Evolutionary conservation across 2,329 filamentous ascomycete species (phyloP).

Genomic region (Neonectria faginata): DNA sequence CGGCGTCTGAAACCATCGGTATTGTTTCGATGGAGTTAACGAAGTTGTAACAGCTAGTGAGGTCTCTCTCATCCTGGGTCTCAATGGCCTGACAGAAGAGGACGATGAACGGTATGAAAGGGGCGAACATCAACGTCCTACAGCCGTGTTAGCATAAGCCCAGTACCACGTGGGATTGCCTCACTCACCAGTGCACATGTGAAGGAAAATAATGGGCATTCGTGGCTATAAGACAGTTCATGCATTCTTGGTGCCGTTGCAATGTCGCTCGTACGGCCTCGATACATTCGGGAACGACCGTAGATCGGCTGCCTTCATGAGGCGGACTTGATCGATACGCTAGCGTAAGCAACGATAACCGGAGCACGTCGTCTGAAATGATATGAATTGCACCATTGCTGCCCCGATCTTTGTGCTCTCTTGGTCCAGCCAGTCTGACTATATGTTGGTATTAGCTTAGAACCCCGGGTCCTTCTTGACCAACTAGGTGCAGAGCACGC

Average conservation of each 20-base stretch:
- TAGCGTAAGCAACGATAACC: constrained; percentile 56
- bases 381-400: constrained; percentile 50
- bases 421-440: constrained; percentile 43
- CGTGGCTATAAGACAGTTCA: constrained; percentile 50
- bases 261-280: constrained; percentile 56
- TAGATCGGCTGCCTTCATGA: constrained; percentile 43
- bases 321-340: constrained; percentile 57
- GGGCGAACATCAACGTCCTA: constrained; percentile 62
- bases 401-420: constrained; percentile 41
- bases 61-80: constrained; percentile 56
- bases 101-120: constrained; percentile 66
- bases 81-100: constrained; percentile 64
- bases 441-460: not conserved
- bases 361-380: constrained; percentile 56
- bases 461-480: not conserved
- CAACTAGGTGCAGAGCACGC: not conserved
- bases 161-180: too few relatives aligned
- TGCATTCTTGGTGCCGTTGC: constrained; percentile 54
- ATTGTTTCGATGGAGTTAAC: constrained; percentile 63
- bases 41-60: constrained; percentile 62
- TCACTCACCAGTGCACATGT: constrained; percentile 57
- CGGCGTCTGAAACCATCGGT: constrained; percentile 59
- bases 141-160: constrained; percentile 15
- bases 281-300: constrained; percentile 57
- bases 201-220: constrained; percentile 52